Evolutionary conservation across 169 alveolate species (phyloP).

Genomic region (Plasmodium cynomolgi): DNA sequence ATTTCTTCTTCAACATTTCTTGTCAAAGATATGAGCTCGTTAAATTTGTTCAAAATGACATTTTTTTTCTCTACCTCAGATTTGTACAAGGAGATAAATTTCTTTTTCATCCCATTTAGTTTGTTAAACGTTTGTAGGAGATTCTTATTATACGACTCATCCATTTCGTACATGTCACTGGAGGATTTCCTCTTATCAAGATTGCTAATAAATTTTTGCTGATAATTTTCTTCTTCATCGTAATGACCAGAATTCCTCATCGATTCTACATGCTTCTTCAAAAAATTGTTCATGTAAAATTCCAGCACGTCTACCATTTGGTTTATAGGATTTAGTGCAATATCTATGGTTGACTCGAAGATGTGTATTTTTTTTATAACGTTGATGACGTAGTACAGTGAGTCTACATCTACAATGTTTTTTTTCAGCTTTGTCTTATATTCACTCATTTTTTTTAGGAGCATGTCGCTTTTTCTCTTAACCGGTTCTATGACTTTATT

Average conservation of each 20-base stretch:
- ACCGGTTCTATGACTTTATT: conserved; percentile 62
- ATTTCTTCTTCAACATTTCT: conserved; percentile 74
- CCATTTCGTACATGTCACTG: conserved; percentile 22
- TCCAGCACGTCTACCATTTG: conserved; percentile 54
- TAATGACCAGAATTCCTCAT: conserved; percentile 30
- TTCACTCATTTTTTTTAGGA: conserved; percentile 55
- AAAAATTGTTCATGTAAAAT: conserved; percentile 66
- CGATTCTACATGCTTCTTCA: conserved; percentile 55
- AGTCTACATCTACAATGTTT: conserved; percentile 49
- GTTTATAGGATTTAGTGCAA: conserved; percentile 56
- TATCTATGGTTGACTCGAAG: conserved; percentile 72
- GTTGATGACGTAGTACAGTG: conserved; percentile 67
- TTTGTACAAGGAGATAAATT: conserved; percentile 47
- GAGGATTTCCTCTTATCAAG: conserved; percentile 49
- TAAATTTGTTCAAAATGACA: conserved; percentile 23
- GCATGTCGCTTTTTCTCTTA: conserved; percentile 50
- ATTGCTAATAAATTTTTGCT: conserved; percentile 29
- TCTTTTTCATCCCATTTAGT: conserved; percentile 46
- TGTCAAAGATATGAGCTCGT: conserved; percentile 31
- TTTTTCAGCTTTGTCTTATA: conserved; percentile 54
- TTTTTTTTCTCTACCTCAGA: conserved; percentile 60
- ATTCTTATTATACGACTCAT: conserved; percentile 41
- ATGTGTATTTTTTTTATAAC: conserved; percentile 60
- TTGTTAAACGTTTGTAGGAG: conserved; percentile 23
- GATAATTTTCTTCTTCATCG: conserved; percentile 72